A percentile compares a stretch with the other conserved stretches of the same genome.
phyloP scores from a whole-genome alignment of 164 flowering plant species.

The Piper betle region DNA sequence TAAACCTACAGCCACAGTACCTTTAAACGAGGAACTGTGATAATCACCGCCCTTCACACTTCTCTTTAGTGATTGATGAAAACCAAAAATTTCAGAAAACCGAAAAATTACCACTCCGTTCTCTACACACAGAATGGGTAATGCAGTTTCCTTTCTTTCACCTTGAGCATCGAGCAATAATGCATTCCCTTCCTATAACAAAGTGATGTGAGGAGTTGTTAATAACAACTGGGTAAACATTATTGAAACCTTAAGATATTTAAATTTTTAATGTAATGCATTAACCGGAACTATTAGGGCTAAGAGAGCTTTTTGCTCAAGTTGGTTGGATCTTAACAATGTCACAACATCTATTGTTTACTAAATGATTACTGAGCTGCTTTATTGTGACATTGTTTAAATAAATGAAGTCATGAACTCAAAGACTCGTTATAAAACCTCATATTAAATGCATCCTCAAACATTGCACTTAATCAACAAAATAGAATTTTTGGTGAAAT shows the following conservation, averaged over 20 bases:
- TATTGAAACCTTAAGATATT: too few relatives aligned
- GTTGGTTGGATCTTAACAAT: background rate
- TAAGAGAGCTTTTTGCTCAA: background rate
- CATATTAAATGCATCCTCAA: too few relatives aligned
- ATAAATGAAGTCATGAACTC: too few relatives aligned
- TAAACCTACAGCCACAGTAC: slow-evolving; percentile 18
- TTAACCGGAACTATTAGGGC: background rate
- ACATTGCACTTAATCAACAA: too few relatives aligned
- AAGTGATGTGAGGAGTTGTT: background rate
- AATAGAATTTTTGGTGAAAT: too few relatives aligned
- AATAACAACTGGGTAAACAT: background rate
- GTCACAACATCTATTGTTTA: background rate
- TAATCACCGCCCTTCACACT: slow-evolving; percentile 34
- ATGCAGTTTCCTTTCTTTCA: slow-evolving; percentile 22
- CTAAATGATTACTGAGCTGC: too few relatives aligned
- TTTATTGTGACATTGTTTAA: too few relatives aligned
- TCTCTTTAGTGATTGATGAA: slow-evolving; percentile 50
- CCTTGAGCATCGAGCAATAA: slow-evolving; percentile 20
- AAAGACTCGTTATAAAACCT: too few relatives aligned
- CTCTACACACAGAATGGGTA: slow-evolving; percentile 78
- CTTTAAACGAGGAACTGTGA: slow-evolving; percentile 39
- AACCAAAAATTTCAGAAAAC: slow-evolving; percentile 90
- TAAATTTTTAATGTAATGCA: too few relatives aligned
- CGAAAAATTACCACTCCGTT: slow-evolving; percentile 66
- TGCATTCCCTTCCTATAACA: slow-evolving; percentile 29